Evolutionary conservation across 306 rosid species (phyloP), one percentile per base, ranked within the genome.

Genomic region (Neltuma alba): DNA sequence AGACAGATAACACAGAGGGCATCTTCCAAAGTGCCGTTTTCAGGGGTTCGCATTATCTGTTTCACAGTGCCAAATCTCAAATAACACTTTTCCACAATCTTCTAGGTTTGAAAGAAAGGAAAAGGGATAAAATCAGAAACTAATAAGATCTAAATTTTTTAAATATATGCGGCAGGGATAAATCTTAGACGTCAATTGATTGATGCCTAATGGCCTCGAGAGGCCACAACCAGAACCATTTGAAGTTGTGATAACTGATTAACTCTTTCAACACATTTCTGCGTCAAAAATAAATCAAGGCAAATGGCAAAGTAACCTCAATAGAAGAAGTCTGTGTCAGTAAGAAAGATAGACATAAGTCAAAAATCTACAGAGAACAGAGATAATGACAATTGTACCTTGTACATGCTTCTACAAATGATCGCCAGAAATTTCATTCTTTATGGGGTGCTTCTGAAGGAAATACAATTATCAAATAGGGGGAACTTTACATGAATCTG

Each of bases 61-160:
- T 94, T 92, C 98, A 94, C 92, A 28, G 98, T 91, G 76, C 87
- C 86, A 74, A 94, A 94, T 88, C 94, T 94, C 97, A 94, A 85
- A 70, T 94, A 94, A 84, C 89, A 94, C 90, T 91, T 94, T 34
- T 97, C 89, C 97, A 94, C 85, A 94, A 74, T 87, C 92, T 91
- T 84, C 97, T 97, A 68, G 98, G 98, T 94, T 97, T 94, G 65
- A 37, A 33, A 28, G 57, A 81, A 54, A 73, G 70, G 31, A 76
- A 76, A 44, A 61, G 65, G n/a, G 38, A 72, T 83, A 68, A 58
- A 28, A 84, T 86, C 55, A 86, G 66, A 27, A 52, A 69, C 34
- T 31, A 67, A 57, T 12, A 71, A 33, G 67, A 65, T 83, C n/a
- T 61, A 21, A 74, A 57, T 74, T 25, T 64, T 65, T 55, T 57